Base-by-base conservation (phyloP, 208 protist genomes). In the Acanthamoeba triangularis region DNA sequence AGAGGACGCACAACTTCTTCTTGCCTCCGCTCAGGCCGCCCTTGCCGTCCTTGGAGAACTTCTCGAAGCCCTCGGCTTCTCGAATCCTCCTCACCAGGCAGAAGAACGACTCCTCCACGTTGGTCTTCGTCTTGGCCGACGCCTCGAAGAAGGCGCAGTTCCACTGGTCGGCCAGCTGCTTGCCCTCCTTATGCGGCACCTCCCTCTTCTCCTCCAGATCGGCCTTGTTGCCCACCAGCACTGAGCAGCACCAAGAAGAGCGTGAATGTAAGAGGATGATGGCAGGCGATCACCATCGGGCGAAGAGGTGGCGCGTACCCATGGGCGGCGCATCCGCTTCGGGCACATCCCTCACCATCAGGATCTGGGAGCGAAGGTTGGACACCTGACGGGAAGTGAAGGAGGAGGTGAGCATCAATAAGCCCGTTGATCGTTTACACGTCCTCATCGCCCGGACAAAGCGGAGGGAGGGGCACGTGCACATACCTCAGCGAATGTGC, bases 51-150 rank as follows among this genome's bases (percentile, higher is more conserved):
- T 87, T 54, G 47, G 78, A 61, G 49, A 63, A 87, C 47, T 87
- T 52, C 2, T 52, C 18, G 78, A 87, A 87, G 47, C 78, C 78
- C 47, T 87, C 78, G 30, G 30, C 78, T 87, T 92, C 85, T 44
- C 85, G 93, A 30, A 98, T 98, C 63, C 98, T 96, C 59, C 97
- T 88, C 59, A 98, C 97, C 0, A 98, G 74, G 20, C 96, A 88
- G 52, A 97, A 98, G 95, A 98, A 98, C 30, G 93, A 80, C 52
- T 98, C 97, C 49, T 98, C 97, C 30, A 98, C 97, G 41, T 98
- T 98, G 33, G 98, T 94, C 69, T 97, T 93, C 16, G 96, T 95
- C 95, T 98, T 98, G 7, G 98, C 97, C 37, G 97, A 69, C 72
- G 85, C 85, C 85, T 92, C 85, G 85, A 92, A 92, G 85, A 92